Percentiles rank a stretch among this genome's conserved stretches.
Evolutionary conservation across 2,329 filamentous ascomycete genomes (phyloP).

Genomic region (Monosporascus sp.): DNA sequence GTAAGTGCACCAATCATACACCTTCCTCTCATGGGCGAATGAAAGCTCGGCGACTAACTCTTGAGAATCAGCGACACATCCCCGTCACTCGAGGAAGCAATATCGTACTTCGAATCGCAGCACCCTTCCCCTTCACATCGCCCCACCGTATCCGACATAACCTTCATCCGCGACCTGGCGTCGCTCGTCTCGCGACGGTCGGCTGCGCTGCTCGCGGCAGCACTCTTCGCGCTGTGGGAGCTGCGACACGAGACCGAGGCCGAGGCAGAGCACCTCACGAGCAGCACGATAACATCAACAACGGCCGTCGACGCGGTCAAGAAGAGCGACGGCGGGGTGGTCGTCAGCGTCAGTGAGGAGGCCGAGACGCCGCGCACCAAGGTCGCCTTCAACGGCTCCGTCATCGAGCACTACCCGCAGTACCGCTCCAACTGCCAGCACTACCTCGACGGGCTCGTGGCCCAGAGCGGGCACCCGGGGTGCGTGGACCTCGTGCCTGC

Average conservation of each 20-base stretch:
- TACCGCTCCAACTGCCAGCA: conserved; percentile 59
- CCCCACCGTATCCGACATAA: conserved; percentile 40
- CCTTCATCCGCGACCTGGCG: conserved; percentile 47
- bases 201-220: conserved; percentile 53
- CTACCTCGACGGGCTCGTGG: conserved; percentile 56
- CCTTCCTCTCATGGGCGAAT: neutral
- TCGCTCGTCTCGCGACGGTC: conserved; percentile 53
- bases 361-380: conserved; percentile 43
- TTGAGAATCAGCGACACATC: conserved; percentile 37
- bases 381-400: conserved; percentile 75
- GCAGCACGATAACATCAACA: conserved; percentile 1
- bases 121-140: conserved; percentile 38
- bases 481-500: conserved; percentile 62
- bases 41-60: neutral
- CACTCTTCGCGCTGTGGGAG: conserved; percentile 55
- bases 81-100: conserved; percentile 36
- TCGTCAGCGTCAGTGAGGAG: conserved; percentile 36
- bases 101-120: conserved; percentile 42
- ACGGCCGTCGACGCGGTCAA: conserved; percentile 16
- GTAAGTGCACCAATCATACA: conserved; percentile 34
- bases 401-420: conserved; percentile 71
- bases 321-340: conserved; percentile 17
- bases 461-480: conserved; percentile 30
- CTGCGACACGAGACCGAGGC: conserved; percentile 44
- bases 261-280: conserved; percentile 30